Evolutionary conservation across 495 filamentous ascomycete genomes (phyloP), one percentile per base, ranked within the genome.

Genomic region (Astrothelium subdiscretum): DNA sequence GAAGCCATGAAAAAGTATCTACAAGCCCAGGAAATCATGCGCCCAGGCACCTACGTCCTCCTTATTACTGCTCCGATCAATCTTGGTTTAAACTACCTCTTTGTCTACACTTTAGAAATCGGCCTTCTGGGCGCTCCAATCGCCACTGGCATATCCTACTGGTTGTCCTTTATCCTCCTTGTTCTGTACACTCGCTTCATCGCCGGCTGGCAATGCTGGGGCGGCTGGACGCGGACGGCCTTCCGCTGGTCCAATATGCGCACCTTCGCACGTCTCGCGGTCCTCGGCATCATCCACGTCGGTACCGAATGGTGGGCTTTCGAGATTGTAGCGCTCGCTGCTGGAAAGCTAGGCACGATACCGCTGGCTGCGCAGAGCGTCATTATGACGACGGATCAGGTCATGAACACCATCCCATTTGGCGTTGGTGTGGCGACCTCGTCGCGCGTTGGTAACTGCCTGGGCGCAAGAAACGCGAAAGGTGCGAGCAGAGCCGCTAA

Each of bases 271-370:
- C 83, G 85, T 8, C 81, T 97, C 5, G 89, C 91, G 6, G 67
- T 85, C 35, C 74, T 96, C 0, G 92, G 92, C 4, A 77, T 95
- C 48, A 71, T 96, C n/a, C 92, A 95, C 67, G 87, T 96, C 26
- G 92, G 92, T 8, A 64, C 62, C 13, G 91, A 96, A 74, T 95
- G 91, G 91, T 95, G 91, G 91, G 91, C 91, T 0, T 95, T 95
- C 66, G 91, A 95, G 74, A 95, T 97, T 61, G 91, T 96, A n/a
- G 90, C 91, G 0, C 78, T 97, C 0, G 91, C 86, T 1, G 92
- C 92, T 3, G 92, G 92, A 11, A 80, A 85, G 10, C 79, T 97
- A 0, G 91, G 91, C 10, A 94, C 88, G 0, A 85, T 94, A 42
- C 79, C 91, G 0, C 79, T 96, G 0, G 92, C 92, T 12, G 86